Conservation (phyloP, 148 eudicot species). For the Nepenthes gracilis region DNA sequence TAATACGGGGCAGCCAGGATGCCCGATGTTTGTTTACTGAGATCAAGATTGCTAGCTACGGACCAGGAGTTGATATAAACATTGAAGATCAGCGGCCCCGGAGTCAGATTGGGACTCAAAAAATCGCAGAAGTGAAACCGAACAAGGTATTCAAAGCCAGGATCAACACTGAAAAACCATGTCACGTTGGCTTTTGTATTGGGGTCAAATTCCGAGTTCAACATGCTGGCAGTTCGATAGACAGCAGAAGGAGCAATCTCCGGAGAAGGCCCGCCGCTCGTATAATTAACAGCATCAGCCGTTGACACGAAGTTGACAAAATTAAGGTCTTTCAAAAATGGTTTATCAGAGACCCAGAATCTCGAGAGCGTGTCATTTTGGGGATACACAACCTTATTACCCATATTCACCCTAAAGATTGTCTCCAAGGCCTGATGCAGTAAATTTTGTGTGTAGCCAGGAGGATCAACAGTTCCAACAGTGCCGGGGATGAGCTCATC, state of each 20-base stretch:
- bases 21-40: constrained; percentile 28
- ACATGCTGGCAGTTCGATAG: constrained; percentile 46
- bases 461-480: constrained; percentile 19
- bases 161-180: constrained; percentile 47
- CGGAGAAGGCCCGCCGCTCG: constrained; percentile 13
- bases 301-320: constrained; percentile 24
- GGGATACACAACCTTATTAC: constrained; percentile 26
- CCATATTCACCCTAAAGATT: constrained; percentile 53
- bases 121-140: constrained; percentile 62
- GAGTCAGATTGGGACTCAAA: constrained; percentile 8
- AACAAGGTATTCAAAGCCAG: constrained; percentile 42
- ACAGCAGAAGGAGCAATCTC: constrained; percentile 41
- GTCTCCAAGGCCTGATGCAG: constrained; percentile 29
- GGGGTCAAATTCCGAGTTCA: constrained; percentile 25
- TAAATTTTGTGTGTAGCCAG: constrained; percentile 14
- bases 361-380: constrained; percentile 44
- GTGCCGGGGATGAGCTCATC: constrained; percentile 41
- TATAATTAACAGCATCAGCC: constrained; percentile 24
- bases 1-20: constrained; percentile 31
- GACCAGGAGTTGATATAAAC: constrained; percentile 42
- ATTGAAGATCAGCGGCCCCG: constrained; percentile 25
- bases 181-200: constrained; percentile 28
- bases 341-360: constrained; percentile 39
- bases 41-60: constrained; percentile 38
- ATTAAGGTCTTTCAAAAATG: constrained; percentile 22